Evolutionary conservation across 805 yeast species (phyloP).

Genomic region (Candida mattraensis): DNA sequence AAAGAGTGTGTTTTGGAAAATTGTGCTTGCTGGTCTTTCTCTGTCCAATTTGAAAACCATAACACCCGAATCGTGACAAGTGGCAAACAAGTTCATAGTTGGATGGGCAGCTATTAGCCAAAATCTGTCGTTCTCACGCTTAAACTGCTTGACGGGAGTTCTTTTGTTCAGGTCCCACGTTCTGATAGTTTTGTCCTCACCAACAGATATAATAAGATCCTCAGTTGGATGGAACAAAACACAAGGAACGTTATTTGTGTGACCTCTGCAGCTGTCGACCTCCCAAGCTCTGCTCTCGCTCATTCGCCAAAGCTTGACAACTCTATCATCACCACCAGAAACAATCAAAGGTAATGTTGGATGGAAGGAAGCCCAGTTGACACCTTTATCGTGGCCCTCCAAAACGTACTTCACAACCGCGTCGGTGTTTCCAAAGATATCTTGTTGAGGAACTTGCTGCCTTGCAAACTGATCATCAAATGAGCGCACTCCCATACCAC

Average conservation of each 20-base stretch:
- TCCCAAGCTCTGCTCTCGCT: conserved; percentile 98
- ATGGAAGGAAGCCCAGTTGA: conserved; percentile 97
- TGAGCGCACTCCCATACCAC: conserved; percentile 38
- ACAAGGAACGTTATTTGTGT: conserved; percentile 87
- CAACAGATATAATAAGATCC: conserved; percentile 87
- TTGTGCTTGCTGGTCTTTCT: conserved; percentile 90
- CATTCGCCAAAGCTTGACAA: conserved; percentile 96
- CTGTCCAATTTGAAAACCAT: conserved; percentile 97
- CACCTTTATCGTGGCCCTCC: conserved; percentile 98
- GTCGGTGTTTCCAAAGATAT: conserved; percentile 90
- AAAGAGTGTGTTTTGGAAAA: conserved; percentile 69
- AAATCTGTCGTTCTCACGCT: conserved; percentile 91
- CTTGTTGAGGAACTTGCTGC: conserved; percentile 79
- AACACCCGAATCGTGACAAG: conserved; percentile 96
- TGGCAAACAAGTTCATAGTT: conserved; percentile 85
- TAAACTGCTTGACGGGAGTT: conserved; percentile 89
- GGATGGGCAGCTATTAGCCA: conserved; percentile 94
- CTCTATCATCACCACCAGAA: conserved; percentile 94
- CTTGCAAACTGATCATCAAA: conserved; percentile 51
- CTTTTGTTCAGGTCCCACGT: conserved; percentile 96
- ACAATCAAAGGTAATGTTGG: conserved; percentile 94
- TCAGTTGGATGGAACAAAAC: conserved; percentile 91
- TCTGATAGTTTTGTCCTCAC: conserved; percentile 94
- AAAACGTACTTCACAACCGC: conserved; percentile 93
- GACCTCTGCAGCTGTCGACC: conserved; percentile 97